A percentile compares a stretch with the other conserved stretches of the same genome.
Conservation (phyloP, 1,139 yeast species). For the Pichia sp. region DNA sequence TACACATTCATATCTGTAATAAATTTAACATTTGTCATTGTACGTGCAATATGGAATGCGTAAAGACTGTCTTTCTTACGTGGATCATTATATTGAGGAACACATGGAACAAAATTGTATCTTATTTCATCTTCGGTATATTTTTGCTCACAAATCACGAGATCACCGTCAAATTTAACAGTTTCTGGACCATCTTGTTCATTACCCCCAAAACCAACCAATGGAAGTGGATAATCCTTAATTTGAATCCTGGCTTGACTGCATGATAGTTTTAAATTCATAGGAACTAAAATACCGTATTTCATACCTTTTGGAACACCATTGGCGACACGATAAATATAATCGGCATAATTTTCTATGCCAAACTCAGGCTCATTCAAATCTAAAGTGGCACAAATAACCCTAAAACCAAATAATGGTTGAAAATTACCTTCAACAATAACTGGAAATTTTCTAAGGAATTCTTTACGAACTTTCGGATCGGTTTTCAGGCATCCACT, state of each 20-base stretch:
- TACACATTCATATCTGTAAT: constrained; percentile 39
- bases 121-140: constrained; percentile 38
- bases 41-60: constrained; percentile 39
- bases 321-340: constrained; percentile 67
- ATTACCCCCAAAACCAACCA: constrained; percentile 27
- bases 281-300: constrained; percentile 69
- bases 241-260: constrained; percentile 22
- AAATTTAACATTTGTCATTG: constrained; percentile 46
- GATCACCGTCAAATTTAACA: constrained; percentile 37
- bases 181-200: constrained; percentile 15
- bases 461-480: constrained; percentile 35
- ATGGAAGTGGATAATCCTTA: constrained; percentile 59
- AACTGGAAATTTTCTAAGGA: constrained; percentile 48
- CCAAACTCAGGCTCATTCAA: constrained; percentile 57
- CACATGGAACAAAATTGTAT: constrained; percentile 36
- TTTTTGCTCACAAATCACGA: constrained; percentile 44
- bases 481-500: constrained; percentile 29
- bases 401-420: constrained; percentile 55
- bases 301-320: constrained; percentile 68
- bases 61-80: constrained; percentile 31
- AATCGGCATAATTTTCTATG: constrained; percentile 49
- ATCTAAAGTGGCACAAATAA: constrained; percentile 52
- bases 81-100: constrained; percentile 25
- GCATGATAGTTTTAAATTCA: constrained; percentile 44
- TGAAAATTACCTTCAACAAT: constrained; percentile 57